phyloP scores from a whole-genome alignment of 208 protist species.

The Tritrichomonas musculus region DNA sequence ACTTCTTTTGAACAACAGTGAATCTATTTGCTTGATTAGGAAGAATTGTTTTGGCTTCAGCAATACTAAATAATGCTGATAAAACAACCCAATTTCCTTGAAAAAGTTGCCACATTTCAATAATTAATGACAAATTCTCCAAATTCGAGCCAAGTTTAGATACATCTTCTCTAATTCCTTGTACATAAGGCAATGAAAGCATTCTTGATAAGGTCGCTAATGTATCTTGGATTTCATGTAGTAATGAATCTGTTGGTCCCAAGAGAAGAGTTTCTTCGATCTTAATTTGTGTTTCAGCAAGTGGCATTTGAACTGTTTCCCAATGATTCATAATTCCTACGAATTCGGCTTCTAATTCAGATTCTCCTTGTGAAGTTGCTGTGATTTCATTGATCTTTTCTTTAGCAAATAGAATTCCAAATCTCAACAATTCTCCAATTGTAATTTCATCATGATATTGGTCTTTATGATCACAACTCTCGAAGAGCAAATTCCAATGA shows the following conservation, averaged over 20 bases:
- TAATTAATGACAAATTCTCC: neutral
- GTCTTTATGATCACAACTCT: neutral
- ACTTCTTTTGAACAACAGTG: neutral
- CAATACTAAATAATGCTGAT: neutral
- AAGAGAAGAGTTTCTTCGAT: neutral
- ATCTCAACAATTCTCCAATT: neutral
- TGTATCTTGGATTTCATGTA: neutral
- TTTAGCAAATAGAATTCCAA: neutral
- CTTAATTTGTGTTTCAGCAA: neutral
- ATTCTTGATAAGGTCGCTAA: neutral
- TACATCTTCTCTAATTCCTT: neutral
- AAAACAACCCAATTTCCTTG: neutral
- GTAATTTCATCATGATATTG: neutral
- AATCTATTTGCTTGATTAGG: neutral
- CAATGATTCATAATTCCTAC: neutral
- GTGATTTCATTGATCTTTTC: neutral
- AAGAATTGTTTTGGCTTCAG: neutral
- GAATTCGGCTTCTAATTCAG: neutral
- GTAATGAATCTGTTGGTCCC: neutral
- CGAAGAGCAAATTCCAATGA: neutral
- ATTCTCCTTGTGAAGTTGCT: neutral
- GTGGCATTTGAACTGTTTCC: neutral
- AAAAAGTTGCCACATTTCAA: neutral
- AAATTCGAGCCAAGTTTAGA: neutral
- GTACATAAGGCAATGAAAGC: neutral